Conservation (phyloP, 768 basidiomycete species). For the Austroboletus festivus region DNA sequence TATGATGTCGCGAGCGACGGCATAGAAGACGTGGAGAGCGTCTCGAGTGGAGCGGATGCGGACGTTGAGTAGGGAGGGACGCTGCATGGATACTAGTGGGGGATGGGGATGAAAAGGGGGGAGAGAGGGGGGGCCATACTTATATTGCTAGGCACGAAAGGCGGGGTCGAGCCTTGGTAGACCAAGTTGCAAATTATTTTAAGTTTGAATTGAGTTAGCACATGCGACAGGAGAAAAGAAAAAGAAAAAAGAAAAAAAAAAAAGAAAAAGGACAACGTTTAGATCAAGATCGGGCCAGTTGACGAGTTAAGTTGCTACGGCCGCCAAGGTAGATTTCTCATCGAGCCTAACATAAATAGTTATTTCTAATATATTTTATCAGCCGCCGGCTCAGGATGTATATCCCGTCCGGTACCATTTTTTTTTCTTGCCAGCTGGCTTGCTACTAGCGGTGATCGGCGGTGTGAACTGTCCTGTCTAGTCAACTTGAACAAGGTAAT, state of each 20-base stretch:
- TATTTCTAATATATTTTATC: background rate
- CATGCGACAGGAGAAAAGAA: slow-evolving; percentile 15
- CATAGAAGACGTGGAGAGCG: slow-evolving; percentile 79
- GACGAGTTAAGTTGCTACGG: slow-evolving; percentile 17
- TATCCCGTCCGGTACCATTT: slow-evolving; percentile 5
- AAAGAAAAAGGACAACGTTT: slow-evolving; percentile 5
- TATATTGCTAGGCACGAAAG: slow-evolving; percentile 34
- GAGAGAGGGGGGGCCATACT: slow-evolving; percentile 36
- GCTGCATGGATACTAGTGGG: slow-evolving; percentile 64
- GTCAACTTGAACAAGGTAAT: too few relatives aligned
- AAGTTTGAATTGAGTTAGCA: slow-evolving; percentile 59
- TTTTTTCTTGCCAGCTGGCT: too few relatives aligned
- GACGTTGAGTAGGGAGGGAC: slow-evolving; percentile 70
- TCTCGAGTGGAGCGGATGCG: slow-evolving; percentile 77
- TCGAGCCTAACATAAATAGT: too few relatives aligned
- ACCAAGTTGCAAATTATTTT: slow-evolving; percentile 40
- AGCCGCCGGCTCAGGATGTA: background rate
- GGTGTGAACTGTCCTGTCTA: too few relatives aligned
- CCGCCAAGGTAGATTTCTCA: slow-evolving; percentile 8
- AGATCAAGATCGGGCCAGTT: slow-evolving; percentile 1
- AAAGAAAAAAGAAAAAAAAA: background rate
- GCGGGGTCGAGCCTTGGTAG: slow-evolving; percentile 24
- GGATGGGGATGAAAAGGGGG: slow-evolving; percentile 28
- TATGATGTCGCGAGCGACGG: slow-evolving; percentile 62
- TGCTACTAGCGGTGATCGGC: too few relatives aligned